These are phyloP conservation scores for Vinca major DNA, from an alignment of 305 asterid species.

Conservation along the genomic window DNA sequence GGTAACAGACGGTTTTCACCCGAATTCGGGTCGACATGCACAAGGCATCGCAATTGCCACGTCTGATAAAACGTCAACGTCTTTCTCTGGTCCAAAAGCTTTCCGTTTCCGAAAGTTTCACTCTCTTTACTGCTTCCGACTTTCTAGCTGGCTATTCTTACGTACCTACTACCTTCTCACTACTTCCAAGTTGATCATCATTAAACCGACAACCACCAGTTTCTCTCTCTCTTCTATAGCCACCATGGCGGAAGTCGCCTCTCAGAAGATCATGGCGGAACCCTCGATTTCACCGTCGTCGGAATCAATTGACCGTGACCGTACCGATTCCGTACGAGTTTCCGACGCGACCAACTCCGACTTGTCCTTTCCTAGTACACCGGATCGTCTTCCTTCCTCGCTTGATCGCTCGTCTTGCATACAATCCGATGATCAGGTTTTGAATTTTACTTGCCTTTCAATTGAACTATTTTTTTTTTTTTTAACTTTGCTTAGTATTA, in stretches of 20 bases:
- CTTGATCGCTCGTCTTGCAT: conserved; percentile 7
- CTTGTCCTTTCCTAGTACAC: conserved; percentile 19
- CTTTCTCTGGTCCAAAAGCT: too few species aligned
- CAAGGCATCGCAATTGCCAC: too few species aligned
- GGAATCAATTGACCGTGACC: too few species aligned
- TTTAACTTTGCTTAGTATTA: too few species aligned
- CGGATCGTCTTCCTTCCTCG: conserved; percentile 39
- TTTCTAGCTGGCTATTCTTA: too few species aligned
- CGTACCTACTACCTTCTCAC: too few species aligned
- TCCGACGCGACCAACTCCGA: conserved; percentile 30
- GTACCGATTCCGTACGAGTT: conserved; percentile 22
- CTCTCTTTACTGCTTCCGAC: too few species aligned
- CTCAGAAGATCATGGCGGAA: conserved; percentile 42
- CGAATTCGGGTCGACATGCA: too few species aligned
- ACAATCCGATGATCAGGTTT: conserved; percentile 47
- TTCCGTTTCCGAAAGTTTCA: too few species aligned
- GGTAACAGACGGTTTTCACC: too few species aligned
- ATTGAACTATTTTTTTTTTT: conserved; percentile 8
- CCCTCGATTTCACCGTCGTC: conserved; percentile 43
- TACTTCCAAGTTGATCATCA: background rate
- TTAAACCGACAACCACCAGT: conserved; percentile 11
- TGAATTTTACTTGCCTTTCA: background rate
- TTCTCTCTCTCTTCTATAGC: background rate
- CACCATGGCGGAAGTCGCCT: conserved; percentile 46
- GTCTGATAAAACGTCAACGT: too few species aligned